These are phyloP conservation scores for Saturnispora hagleri DNA, from an alignment of 805 yeast genomes.

Conservation along the genomic window DNA sequence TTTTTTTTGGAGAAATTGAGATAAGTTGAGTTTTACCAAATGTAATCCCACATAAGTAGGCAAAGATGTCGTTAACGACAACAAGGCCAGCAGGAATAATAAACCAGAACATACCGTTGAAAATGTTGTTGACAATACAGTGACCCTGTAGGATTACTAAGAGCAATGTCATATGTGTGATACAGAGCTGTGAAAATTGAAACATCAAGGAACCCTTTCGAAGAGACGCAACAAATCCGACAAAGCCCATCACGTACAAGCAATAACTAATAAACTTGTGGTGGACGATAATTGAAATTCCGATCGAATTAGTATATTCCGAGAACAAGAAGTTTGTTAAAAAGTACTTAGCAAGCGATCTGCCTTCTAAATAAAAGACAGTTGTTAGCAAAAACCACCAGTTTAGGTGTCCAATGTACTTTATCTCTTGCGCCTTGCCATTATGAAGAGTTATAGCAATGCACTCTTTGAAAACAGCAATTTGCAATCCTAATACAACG, in stretches of 20 bases:
- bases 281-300: constrained; percentile 35
- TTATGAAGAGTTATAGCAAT: constrained; percentile 70
- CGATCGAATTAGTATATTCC: constrained; percentile 21
- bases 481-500: constrained; percentile 64
- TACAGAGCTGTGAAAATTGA: constrained; percentile 89
- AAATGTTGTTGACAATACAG: constrained; percentile 78
- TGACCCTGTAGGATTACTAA: constrained; percentile 92
- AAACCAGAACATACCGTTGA: constrained; percentile 92
- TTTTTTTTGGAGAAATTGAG: constrained; percentile 91
- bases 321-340: constrained; percentile 21
- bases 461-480: constrained; percentile 83
- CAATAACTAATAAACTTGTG: constrained; percentile 81
- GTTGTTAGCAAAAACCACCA: constrained; percentile 92
- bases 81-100: constrained; percentile 86
- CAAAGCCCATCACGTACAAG: constrained; percentile 77
- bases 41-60: constrained; percentile 93
- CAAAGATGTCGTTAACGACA: constrained; percentile 90
- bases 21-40: constrained; percentile 90
- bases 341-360: constrained; percentile 56
- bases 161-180: constrained; percentile 87
- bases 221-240: constrained; percentile 80
- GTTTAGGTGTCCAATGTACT: constrained; percentile 72
- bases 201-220: constrained; percentile 83
- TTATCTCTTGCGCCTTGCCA: constrained; percentile 76
- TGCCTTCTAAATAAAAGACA: constrained; percentile 83